A percentile compares a stretch with the other conserved stretches of the same genome.
Conservation (phyloP, 306 rosid genomes). For the Quercus rubra region DNA sequence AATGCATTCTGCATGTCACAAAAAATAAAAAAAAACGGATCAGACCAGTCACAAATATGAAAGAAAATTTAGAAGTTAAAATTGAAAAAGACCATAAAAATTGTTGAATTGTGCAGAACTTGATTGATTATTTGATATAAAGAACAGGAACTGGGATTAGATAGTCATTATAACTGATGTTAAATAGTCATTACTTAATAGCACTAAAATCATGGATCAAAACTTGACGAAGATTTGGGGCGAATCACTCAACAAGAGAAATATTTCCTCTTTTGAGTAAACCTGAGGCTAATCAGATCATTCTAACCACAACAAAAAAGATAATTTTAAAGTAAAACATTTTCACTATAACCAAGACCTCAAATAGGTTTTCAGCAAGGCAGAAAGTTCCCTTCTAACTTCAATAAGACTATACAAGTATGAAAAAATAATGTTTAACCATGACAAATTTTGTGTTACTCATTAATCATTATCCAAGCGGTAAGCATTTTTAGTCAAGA, state of each 20-base stretch:
- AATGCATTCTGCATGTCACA: conserved; percentile 76
- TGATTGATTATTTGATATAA: not conserved
- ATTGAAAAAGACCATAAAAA: not conserved
- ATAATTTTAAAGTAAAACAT: not conserved
- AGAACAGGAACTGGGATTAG: not conserved
- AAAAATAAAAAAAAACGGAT: not conserved
- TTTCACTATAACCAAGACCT: not conserved
- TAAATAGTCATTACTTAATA: not conserved
- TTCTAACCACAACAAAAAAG: not conserved
- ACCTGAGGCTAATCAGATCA: not conserved
- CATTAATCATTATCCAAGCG: not conserved
- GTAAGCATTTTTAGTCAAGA: not conserved
- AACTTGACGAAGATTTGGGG: not conserved
- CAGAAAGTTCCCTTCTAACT: not conserved
- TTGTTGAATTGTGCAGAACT: not conserved
- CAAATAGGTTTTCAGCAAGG: not conserved
- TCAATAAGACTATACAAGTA: not conserved
- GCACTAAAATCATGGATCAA: not conserved
- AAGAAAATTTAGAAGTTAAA: not conserved
- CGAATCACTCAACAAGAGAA: not conserved
- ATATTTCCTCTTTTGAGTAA: not conserved
- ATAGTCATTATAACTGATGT: not conserved
- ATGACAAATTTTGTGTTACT: not conserved
- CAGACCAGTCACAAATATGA: conserved; percentile 15
- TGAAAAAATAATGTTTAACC: not conserved